Percentiles rank a stretch among this genome's conserved stretches.
phyloP scores from a whole-genome alignment of 345 rosid genomes.

The Citrus maxima region DNA sequence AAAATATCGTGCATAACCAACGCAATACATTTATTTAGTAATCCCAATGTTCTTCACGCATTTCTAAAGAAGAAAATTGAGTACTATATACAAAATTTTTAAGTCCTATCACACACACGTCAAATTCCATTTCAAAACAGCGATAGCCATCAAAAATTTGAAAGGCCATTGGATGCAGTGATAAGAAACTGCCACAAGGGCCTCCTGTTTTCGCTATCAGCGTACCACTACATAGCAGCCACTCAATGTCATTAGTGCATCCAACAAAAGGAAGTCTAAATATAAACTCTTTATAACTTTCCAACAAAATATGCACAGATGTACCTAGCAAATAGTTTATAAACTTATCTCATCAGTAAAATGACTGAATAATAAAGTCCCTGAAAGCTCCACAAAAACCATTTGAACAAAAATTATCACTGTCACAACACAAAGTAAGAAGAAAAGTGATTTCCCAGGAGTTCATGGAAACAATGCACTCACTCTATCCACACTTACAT shows the following conservation, averaged over 20 bases:
- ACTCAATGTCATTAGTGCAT: neutral
- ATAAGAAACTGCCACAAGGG: neutral
- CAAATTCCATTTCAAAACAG: neutral
- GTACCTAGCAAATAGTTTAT: neutral
- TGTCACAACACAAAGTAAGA: neutral
- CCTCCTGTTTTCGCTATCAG: neutral
- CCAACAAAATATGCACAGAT: neutral
- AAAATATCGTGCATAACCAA: neutral
- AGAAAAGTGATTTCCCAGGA: neutral
- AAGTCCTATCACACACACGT: neutral
- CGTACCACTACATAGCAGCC: neutral
- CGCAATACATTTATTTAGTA: neutral
- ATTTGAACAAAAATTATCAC: neutral
- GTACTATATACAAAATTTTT: neutral
- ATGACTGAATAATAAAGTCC: neutral
- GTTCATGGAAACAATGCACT: neutral
- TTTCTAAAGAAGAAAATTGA: neutral
- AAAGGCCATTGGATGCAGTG: neutral
- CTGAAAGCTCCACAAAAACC: neutral
- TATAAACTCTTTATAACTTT: neutral
- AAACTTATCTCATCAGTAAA: neutral
- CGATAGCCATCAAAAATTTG: neutral
- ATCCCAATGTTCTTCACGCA: neutral
- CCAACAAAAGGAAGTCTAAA: neutral
- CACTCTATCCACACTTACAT: neutral